phyloP scores from a whole-genome alignment of 2,329 filamentous ascomycete genomes.

The Colletotrichum navitas region DNA sequence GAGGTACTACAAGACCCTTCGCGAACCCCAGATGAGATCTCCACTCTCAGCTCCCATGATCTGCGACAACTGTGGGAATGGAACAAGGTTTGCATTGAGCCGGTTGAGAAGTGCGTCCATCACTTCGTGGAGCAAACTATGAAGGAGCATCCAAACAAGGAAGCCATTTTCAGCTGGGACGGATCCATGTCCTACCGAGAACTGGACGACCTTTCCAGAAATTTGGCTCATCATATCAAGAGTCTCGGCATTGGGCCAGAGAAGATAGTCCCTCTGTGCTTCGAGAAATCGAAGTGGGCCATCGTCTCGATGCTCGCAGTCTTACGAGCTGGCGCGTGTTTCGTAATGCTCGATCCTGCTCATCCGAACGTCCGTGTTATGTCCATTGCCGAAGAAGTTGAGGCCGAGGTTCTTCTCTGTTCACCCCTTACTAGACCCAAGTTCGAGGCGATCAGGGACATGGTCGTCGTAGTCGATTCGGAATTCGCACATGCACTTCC shows the following conservation, averaged over 20 bases:
- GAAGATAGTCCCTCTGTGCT: conserved; percentile 24
- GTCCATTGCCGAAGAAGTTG: conserved; percentile 23
- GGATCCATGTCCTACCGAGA: conserved; percentile 48
- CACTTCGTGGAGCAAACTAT: conserved; percentile 21
- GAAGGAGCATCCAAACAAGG: conserved; percentile 1
- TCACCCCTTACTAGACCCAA: neutral
- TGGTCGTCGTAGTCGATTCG: neutral
- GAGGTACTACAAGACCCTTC: conserved; percentile 18
- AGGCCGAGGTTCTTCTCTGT: conserved; percentile 30
- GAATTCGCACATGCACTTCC: neutral
- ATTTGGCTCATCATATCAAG: conserved; percentile 33
- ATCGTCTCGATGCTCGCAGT: conserved; percentile 44
- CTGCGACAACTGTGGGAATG: conserved; percentile 43
- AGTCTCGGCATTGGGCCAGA: conserved; percentile 15
- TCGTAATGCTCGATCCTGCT: conserved; percentile 40
- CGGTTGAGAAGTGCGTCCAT: conserved; percentile 43
- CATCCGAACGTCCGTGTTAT: conserved; percentile 15
- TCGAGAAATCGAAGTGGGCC: conserved; percentile 42
- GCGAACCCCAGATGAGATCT: conserved; percentile 30
- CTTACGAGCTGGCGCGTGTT: conserved; percentile 42
- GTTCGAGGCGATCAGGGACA: neutral
- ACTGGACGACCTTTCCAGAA: conserved; percentile 41
- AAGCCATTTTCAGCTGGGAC: conserved; percentile 49
- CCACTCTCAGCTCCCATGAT: conserved; percentile 39
- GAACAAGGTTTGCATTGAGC: conserved; percentile 38